Percentiles rank a stretch among this genome's conserved stretches.
These are phyloP conservation scores for Malus sieversii DNA, from an alignment of 306 rosid genomes.

Conservation along the genomic window DNA sequence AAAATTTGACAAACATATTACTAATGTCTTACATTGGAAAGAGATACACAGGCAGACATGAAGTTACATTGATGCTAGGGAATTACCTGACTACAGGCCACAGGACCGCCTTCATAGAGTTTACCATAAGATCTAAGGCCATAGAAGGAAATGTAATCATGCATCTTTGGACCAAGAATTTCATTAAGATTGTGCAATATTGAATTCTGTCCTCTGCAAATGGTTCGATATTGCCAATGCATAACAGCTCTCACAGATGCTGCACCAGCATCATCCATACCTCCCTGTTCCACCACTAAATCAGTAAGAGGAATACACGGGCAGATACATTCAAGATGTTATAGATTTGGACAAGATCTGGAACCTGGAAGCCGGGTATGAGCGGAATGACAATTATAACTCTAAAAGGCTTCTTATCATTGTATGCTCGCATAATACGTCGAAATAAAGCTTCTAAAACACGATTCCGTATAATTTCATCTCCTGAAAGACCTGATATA, in stretches of 20 bases:
- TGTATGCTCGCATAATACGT: conserved; percentile 76
- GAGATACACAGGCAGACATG: background rate
- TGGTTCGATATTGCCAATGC: conserved; percentile 98
- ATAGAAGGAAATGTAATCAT: conserved; percentile 86
- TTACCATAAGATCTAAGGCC: conserved; percentile 87
- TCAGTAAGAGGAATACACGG: conserved; percentile 16
- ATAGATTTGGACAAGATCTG: conserved; percentile 3
- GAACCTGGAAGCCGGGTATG: conserved; percentile 95
- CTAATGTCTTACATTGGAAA: background rate
- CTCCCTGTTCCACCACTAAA: conserved; percentile 56
- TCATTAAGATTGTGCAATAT: conserved; percentile 69
- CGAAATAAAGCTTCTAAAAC: conserved; percentile 76
- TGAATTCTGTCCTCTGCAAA: conserved; percentile 78
- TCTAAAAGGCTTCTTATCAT: conserved; percentile 74
- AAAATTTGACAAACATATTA: background rate
- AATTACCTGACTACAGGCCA: conserved; percentile 94
- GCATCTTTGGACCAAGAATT: conserved; percentile 63
- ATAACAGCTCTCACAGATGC: conserved; percentile 98
- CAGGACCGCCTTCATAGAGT: conserved; percentile 73
- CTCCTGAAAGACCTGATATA: conserved; percentile 92
- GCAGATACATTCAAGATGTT: background rate
- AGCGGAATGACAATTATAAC: conserved; percentile 92
- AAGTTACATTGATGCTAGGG: background rate
- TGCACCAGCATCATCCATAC: conserved; percentile 95
- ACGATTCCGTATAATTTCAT: conserved; percentile 79